Conservation (phyloP, 2,329 filamentous ascomycete species). For the Trichoderma sp. region DNA sequence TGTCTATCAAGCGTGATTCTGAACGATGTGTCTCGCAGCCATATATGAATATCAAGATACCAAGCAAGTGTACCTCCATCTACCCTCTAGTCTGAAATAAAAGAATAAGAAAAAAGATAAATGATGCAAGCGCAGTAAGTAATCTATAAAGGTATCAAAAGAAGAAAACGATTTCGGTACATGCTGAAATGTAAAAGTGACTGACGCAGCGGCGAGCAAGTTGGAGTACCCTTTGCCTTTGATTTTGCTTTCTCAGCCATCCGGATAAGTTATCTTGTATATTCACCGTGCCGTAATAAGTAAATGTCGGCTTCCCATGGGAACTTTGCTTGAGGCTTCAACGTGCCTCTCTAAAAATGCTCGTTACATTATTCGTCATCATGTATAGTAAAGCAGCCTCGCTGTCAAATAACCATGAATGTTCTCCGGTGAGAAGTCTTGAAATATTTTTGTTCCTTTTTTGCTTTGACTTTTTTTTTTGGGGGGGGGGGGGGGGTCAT, state of each 20-base stretch:
- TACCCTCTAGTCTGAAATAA: slow-evolving; percentile 8
- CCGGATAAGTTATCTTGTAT: not conserved
- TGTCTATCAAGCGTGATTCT: slow-evolving; percentile 3
- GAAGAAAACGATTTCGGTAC: slow-evolving; percentile 11
- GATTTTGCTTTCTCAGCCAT: slow-evolving; percentile 4
- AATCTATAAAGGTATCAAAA: slow-evolving; percentile 28
- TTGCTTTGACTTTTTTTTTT: not conserved
- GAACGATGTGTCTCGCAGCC: not conserved
- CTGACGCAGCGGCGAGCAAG: slow-evolving; percentile 16
- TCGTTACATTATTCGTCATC: slow-evolving; percentile 23
- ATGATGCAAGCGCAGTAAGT: slow-evolving; percentile 27
- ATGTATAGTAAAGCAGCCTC: slow-evolving; percentile 3
- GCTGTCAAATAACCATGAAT: not conserved
- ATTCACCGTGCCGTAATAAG: not conserved
- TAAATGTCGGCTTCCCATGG: slow-evolving; percentile 4
- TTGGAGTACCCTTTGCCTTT: slow-evolving; percentile 25
- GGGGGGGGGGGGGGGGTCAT: too few species aligned
- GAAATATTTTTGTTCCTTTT: not conserved
- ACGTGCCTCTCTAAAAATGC: slow-evolving; percentile 9
- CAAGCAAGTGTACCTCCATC: slow-evolving; percentile 4
- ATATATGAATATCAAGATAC: not conserved
- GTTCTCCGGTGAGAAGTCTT: not conserved
- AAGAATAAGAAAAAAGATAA: not conserved
- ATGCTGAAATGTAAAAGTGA: slow-evolving; percentile 20
- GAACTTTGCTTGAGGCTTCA: slow-evolving; percentile 9